Conservation (phyloP, 805 yeast genomes). For the Priceomyces carsonii region DNA sequence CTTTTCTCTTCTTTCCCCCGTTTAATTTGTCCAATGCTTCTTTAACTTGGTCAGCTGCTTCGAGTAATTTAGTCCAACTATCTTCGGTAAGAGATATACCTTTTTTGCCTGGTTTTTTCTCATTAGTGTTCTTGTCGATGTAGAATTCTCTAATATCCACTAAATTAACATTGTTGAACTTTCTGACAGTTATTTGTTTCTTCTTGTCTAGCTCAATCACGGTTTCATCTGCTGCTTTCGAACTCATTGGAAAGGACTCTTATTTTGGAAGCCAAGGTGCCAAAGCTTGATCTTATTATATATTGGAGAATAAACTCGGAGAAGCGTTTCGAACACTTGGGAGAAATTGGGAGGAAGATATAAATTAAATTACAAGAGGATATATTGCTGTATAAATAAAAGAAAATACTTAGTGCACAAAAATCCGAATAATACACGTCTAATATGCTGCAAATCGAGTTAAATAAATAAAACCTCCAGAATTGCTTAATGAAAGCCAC, state of each 20-base stretch:
- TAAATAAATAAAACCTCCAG: no score
- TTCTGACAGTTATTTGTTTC: constrained; percentile 72
- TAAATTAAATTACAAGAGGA: no score
- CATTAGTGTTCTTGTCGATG: constrained; percentile 51
- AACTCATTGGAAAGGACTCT: no score
- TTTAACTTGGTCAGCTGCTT: constrained; percentile 46
- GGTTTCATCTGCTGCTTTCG: constrained; percentile 13
- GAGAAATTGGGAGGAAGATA: no score
- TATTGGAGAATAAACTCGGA: no score
- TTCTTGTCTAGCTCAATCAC: constrained; percentile 34
- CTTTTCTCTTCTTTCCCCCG: constrained; percentile 13
- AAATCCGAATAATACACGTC: no score
- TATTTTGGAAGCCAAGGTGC: no score
- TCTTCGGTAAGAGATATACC: constrained; percentile 63
- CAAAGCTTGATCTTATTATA: no score
- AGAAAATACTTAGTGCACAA: constrained; percentile 5
- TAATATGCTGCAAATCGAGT: no score
- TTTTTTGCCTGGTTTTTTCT: constrained; percentile 74
- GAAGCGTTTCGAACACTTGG: no score
- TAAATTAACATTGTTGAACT: constrained; percentile 63
- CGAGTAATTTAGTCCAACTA: constrained; percentile 52
- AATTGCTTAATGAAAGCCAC: constrained; percentile 29
- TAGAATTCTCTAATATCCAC: constrained; percentile 88
- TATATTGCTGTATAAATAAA: no score
- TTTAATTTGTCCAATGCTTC: constrained; percentile 47